phyloP scores from a whole-genome alignment of 495 filamentous ascomycete genomes.

The Penicillium malachiteum region DNA sequence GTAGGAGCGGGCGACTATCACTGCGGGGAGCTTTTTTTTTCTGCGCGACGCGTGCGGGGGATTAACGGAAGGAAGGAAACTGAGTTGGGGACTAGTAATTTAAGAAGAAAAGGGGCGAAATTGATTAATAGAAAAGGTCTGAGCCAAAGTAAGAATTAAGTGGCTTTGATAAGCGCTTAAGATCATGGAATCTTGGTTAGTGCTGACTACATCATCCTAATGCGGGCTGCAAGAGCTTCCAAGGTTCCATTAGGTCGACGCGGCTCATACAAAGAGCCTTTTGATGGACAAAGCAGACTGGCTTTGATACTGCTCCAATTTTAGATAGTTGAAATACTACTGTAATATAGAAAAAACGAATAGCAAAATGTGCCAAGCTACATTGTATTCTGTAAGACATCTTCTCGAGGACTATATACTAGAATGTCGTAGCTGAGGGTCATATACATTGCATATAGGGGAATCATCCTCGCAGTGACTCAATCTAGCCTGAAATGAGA shows the following conservation, averaged over 20 bases:
- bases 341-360: neutral
- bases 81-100: too few species aligned
- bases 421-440: slow-evolving; percentile 24
- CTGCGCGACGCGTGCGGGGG: neutral
- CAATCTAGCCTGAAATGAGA: neutral
- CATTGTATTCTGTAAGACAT: slow-evolving; percentile 15
- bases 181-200: too few species aligned
- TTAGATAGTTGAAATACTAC: neutral
- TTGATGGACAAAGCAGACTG: too few species aligned
- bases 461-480: slow-evolving; percentile 15
- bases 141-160: too few species aligned
- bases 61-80: too few species aligned
- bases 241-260: too few species aligned
- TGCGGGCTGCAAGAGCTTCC: too few species aligned
- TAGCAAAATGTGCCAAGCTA: slow-evolving; percentile 11
- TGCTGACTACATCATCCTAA: too few species aligned
- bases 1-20: slow-evolving; percentile 17
- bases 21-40: slow-evolving; percentile 28
- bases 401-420: slow-evolving; percentile 35
- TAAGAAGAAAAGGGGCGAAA: neutral
- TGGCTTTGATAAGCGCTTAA: too few species aligned
- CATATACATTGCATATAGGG: slow-evolving; percentile 37
- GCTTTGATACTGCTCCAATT: too few species aligned
- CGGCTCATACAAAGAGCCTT: too few species aligned
- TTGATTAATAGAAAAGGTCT: too few species aligned